phyloP scores from a whole-genome alignment of 768 basidiomycete species.

The Phaeotremella fagi region DNA sequence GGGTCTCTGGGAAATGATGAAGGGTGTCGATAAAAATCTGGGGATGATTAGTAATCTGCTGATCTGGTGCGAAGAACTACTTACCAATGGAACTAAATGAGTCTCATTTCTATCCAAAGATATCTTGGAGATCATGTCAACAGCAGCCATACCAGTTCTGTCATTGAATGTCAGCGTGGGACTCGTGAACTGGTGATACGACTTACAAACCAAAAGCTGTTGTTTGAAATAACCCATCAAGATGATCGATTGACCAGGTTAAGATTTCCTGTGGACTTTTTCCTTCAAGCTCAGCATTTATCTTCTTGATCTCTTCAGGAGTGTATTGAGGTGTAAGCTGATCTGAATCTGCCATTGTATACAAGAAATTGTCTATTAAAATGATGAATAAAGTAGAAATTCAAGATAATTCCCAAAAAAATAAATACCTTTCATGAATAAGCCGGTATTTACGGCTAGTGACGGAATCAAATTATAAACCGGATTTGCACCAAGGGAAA shows the following conservation, averaged over 20 bases:
- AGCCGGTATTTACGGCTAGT: no score
- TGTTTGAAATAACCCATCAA: slow-evolving; percentile 82
- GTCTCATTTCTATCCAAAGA: slow-evolving; percentile 50
- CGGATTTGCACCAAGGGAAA: no score
- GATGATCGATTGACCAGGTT: slow-evolving; percentile 71
- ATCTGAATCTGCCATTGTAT: no score
- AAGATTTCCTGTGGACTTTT: slow-evolving; percentile 80
- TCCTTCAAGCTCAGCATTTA: slow-evolving; percentile 69
- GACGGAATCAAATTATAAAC: no score
- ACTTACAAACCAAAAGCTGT: slow-evolving; percentile 82
- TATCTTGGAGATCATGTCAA: slow-evolving; percentile 89
- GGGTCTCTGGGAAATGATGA: slow-evolving; percentile 91
- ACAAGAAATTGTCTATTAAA: no score
- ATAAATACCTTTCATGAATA: no score
- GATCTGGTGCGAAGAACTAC: not conserved
- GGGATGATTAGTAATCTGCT: no score
- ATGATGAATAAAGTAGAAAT: no score
- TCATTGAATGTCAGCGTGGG: not conserved
- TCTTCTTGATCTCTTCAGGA: slow-evolving; percentile 54
- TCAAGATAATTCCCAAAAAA: no score
- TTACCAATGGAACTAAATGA: slow-evolving; percentile 58
- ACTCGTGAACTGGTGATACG: not conserved
- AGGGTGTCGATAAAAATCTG: slow-evolving; percentile 91
- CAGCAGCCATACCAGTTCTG: slow-evolving; percentile 78
- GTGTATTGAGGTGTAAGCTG: slow-evolving; percentile 45